Evolutionary conservation across 2,329 filamentous ascomycete species (phyloP).

Genomic region (Ceratocystiopsis minuta): DNA sequence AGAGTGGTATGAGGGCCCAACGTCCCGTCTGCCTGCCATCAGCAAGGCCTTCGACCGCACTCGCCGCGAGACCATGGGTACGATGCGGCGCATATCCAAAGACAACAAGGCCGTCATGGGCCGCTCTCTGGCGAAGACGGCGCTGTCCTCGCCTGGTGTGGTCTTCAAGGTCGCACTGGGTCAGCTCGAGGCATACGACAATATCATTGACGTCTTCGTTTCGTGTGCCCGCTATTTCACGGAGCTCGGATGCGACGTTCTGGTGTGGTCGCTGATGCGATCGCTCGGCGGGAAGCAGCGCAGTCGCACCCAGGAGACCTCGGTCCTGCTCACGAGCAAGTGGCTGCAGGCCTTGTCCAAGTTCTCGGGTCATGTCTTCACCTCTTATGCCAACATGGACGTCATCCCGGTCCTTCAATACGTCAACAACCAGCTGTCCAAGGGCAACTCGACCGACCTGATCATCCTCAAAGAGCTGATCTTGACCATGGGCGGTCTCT

Average conservation of each 20-base stretch:
- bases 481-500: constrained; percentile 82
- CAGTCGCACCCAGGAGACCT: constrained; percentile 43
- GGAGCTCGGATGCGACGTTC: constrained; percentile 75
- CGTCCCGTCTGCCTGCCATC: constrained; percentile 60
- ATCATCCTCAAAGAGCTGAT: constrained; percentile 85
- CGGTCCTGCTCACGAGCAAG: constrained; percentile 59
- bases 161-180: constrained; percentile 79
- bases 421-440: constrained; percentile 64
- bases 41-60: constrained; percentile 61
- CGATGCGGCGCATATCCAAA: constrained; percentile 76
- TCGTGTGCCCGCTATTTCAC: constrained; percentile 93
- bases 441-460: constrained; percentile 74
- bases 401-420: constrained; percentile 76
- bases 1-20: constrained; percentile 75
- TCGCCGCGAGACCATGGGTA: constrained; percentile 60
- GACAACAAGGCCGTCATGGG: constrained; percentile 78
- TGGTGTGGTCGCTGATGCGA: constrained; percentile 82
- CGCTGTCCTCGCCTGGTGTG: constrained; percentile 73
- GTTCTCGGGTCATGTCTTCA: constrained; percentile 85
- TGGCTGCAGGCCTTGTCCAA: constrained; percentile 81
- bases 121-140: constrained; percentile 77
- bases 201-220: constrained; percentile 85
- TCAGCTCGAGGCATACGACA: constrained; percentile 86
- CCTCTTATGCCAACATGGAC: constrained; percentile 68
- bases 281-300: constrained; percentile 42